A percentile compares a stretch with the other conserved stretches of the same genome.
Conservation (phyloP, 2,329 filamentous ascomycete genomes). For the Talaromyces sp. region DNA sequence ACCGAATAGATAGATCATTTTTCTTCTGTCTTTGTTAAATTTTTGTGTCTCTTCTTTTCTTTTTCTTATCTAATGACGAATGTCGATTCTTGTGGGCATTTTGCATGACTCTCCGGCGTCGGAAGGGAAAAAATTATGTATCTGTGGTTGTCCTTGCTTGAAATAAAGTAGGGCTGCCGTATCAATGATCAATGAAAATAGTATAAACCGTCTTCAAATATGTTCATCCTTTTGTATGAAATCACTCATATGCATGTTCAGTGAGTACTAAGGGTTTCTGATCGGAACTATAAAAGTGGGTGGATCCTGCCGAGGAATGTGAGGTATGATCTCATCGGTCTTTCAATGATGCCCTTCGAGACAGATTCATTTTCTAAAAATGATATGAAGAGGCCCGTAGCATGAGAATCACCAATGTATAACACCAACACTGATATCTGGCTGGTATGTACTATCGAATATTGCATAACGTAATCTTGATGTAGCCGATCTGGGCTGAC, state of each 20-base stretch:
- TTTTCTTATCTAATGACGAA: constrained; percentile 17
- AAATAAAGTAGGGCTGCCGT: constrained; percentile 5
- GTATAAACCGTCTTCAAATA: background rate
- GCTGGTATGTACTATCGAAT: constrained; percentile 44
- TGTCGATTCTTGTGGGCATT: constrained; percentile 24
- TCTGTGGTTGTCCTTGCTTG: constrained; percentile 18
- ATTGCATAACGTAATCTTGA: background rate
- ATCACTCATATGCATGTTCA: too few species aligned
- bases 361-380: background rate
- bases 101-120: constrained; percentile 43
- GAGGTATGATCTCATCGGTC: constrained; percentile 14
- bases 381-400: background rate
- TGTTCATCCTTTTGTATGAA: too few species aligned
- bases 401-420: constrained; percentile 37
- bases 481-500: background rate
- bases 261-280: background rate
- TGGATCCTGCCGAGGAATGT: background rate
- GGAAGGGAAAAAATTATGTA: constrained; percentile 33
- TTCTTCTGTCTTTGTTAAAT: constrained; percentile 25
- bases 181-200: constrained; percentile 1
- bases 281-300: background rate
- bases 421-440: constrained; percentile 56
- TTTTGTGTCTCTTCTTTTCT: background rate
- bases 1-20: constrained; percentile 30
- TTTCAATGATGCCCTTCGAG: background rate